Evolutionary conservation across 177 flowering plant species (phyloP), one percentile per base, ranked within the genome.

Genomic region (Telopea speciosissima): DNA sequence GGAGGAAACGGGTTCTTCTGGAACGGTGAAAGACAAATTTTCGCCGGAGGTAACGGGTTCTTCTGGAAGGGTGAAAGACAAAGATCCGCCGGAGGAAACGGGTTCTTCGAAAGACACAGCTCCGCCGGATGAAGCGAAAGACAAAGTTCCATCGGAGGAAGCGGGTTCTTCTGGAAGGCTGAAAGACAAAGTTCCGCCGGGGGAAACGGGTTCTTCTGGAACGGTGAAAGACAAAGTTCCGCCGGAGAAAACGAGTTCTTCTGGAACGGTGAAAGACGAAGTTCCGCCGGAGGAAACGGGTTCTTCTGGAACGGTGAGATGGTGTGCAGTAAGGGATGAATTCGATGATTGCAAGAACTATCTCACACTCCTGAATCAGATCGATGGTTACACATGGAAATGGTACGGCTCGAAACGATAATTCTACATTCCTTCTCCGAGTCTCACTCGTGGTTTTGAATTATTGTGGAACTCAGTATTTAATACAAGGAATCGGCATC

Each of bases 261-360:
- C 73, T 14, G 52, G 21, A 52, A 67, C 73, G 69, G 74, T 79
- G 63, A 75, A n/a, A 11, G 36, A 26, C 36, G 74, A 60, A 9
- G 2, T 22, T 12, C 33, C 25, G 28, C 63, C 68, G 44, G 70
- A 64, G 16, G 73, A 73, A 44, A 49, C 8, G 13, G 62, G 16
- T 10, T 56, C 67, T 6, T 64, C 73, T 14, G 52, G 21, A 52
- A 67, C 73, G 69, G 74, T 79, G 63, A 75, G 66, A 66, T 79
- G 81, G 79, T 79, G 81, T n/a, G 76, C 72, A 0, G 79, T 79
- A 59, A 79, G 79, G 49, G 74, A 75, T 8, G 79, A 79, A 24
- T 63, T 66, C 26, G 74, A 17, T 5, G 79, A 73, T 26, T 79
- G 81, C 49, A 69, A 69, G 61, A 23, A 66, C 23, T 70, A 66